Base-by-base conservation (phyloP, 2,329 filamentous ascomycete genomes). In the Cyanodermella asteris region DNA sequence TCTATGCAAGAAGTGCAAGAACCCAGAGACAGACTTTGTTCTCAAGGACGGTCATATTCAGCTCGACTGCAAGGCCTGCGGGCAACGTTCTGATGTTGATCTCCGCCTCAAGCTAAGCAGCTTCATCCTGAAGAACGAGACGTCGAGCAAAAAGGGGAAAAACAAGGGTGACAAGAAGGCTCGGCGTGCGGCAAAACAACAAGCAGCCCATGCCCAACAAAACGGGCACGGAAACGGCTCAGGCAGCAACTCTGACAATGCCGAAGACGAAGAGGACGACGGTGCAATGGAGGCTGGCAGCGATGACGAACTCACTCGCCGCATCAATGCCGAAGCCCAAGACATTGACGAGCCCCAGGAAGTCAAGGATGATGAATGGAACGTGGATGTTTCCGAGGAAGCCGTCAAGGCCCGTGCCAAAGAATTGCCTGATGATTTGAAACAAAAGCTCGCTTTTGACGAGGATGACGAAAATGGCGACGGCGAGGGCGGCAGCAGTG, bases 1-100 rank as follows among this genome's bases (percentile, higher is more conserved):
- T 43, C 81, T 97, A 36, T 97, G 87, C 76, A 91, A 90, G 61
- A 84, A 90, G 52, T 97, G 87, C 73, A 91, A 91, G 70, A 97
- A 97, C 53, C 87, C 87, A 18, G 87, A 97, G 63, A 97, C 87
- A 37, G 82, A 90, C 37, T 73, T 94, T 45, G 69, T 75, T 45
- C 80, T 94, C 63, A 93, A 91, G 56, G 82, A 93, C 42, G 78
- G 75, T 28, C 70, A 65, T 47, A 94, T 97, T 50, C 55, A 78
- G 34, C 71, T 94, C 38, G 87, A 97, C 56, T 97, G 87, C 73
- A 97, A 97, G 60, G 87, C 87, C 34, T 97, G 87, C 47, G 87
- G 87, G 46, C 76, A 91, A 54, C 81, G 80, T 44, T 75, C 75
- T 37, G 73, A 87, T 34, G 84, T 91, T 28, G 84, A 94, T 43